Base-by-base conservation (phyloP, 192 early-diverging fungal genomes). In the Hyaloraphidium curvatum region DNA sequence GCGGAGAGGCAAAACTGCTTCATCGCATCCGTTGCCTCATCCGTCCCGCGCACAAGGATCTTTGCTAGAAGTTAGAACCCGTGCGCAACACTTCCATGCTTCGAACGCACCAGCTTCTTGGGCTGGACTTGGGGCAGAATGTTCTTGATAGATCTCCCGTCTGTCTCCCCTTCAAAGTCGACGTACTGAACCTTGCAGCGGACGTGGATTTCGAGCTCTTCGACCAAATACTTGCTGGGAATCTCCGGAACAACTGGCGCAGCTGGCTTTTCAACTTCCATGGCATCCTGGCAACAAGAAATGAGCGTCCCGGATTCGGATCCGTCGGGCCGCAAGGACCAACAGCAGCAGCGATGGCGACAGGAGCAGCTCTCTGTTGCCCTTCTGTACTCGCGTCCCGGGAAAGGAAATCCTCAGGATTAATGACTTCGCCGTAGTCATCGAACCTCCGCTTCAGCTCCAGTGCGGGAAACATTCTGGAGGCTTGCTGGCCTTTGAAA, bases 131-230 rank as follows among this genome's bases (percentile, higher is more conserved):
- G 77, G 21, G 79, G 70, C 9, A 97, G 60, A 60, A 95, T 92
- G 52, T 84, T 87, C 59, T 78, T 80, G 26, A 91, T 70, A 3
- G 89, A 87, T 31, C 74, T 71, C 40, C 83, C 87, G 59, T 95
- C 91, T 0, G 87, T 73, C 25, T 84, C 75, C 33, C 94, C 94
- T 61, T 95, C 91, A 54, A 94, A 69, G 69, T 95, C 91, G 3
- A 97, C 74, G 65, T 83, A 95, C 28, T 72, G 65, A 22, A 95
- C 61, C 51, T 71, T 71, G 59, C 91, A 95, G 11, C 64, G 71
- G 3, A 95, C 52, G 0, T 70, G 50, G 11, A 95, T 41, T 9
- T 61, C 64, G 26, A 74, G 59, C 23, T 81, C 65, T 40, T 73
- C 60, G 19, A 53, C 64, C 3, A 82, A 59, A 58, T 87, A 86